Evolutionary conservation across 2,329 filamentous ascomycete species (phyloP), one percentile per base, ranked within the genome.

Genomic region (Paradendryphiella salina): DNA sequence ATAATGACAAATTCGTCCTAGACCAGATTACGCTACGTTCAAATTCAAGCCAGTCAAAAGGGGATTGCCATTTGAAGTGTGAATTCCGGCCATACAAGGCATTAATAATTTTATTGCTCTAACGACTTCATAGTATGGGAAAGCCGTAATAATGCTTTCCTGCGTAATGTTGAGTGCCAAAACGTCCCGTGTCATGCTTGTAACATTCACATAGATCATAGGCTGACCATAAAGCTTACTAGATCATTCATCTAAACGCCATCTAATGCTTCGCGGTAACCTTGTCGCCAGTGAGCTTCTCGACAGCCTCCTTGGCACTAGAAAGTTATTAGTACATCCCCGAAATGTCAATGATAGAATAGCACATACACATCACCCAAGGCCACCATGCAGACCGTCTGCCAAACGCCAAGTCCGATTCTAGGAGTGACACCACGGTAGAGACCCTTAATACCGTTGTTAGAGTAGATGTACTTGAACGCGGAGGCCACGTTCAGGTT

Each of bases 321-420:
- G 71, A 53, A 46, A 60, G 6, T 31, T 26, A 63, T 72, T 63
- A 72, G 68, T 34, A 23, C 5, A 34, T 15, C 2, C 28, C 41
- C 20, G 6, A 21, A 3, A 1, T 20, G 29, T n/a, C n/a, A 26
- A 18, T 48, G 33, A 34, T 10, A 31, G 42, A 3, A 28, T 43
- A 52, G 44, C 64, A 85, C 90, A 81, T 79, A 95, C 91, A 96
- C 92, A 79, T 97, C 94, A 78, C 94, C 94, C 76, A 97, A 82
- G 71, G 93, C 94, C 78, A 99, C 94, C 94, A 99, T 99, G 83
- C 94, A 99, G 71, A 99, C 88, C 57, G 94, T 99, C 83, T 99
- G 94, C 94, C 94, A 99, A 79, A 99, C 85, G 73, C 94, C 88
- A 60, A 99, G 86, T 65, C 92, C 92, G 73, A 99, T 92, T 75